Evolutionary conservation across 2,329 filamentous ascomycete genomes (phyloP).

Genomic region (Aspergillus sp.): DNA sequence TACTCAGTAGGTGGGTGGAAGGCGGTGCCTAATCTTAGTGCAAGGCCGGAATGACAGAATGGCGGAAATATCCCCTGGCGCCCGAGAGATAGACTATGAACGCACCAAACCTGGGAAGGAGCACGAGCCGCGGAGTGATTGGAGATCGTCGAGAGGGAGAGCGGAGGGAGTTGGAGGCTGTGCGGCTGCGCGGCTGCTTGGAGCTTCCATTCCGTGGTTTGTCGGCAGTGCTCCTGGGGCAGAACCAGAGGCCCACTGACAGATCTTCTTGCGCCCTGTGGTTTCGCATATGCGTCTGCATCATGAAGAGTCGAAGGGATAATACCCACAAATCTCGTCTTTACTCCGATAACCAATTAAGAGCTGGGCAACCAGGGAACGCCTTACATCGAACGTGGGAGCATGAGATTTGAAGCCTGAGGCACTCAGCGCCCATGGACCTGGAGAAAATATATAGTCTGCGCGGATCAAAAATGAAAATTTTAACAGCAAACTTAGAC

Average conservation of each 20-base stretch:
- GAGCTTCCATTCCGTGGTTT: neutral
- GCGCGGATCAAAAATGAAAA: neutral
- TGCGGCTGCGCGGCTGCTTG: slow-evolving; percentile 8
- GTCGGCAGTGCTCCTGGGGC: slow-evolving; percentile 2
- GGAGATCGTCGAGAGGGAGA: slow-evolving; percentile 6
- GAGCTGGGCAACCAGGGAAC: neutral
- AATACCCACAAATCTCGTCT: neutral
- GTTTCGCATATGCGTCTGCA: neutral
- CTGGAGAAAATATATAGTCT: too few relatives aligned
- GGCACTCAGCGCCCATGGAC: neutral
- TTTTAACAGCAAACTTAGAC: neutral
- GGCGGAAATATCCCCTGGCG: neutral
- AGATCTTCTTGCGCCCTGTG: neutral
- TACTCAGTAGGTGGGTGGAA: neutral
- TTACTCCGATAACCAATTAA: neutral
- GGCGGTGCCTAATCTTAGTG: neutral
- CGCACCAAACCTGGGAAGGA: neutral
- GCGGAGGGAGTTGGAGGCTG: slow-evolving; percentile 9
- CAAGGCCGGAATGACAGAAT: neutral
- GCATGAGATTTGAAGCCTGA: neutral
- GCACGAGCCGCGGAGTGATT: slow-evolving; percentile 4
- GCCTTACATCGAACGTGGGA: neutral
- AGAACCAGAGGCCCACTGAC: neutral
- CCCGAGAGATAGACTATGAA: neutral
- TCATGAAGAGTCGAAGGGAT: neutral